Percentiles rank a stretch among this genome's conserved stretches.
These are phyloP conservation scores for Shiraia sp. DNA, from an alignment of 2,329 filamentous ascomycete genomes.

Conservation along the genomic window DNA sequence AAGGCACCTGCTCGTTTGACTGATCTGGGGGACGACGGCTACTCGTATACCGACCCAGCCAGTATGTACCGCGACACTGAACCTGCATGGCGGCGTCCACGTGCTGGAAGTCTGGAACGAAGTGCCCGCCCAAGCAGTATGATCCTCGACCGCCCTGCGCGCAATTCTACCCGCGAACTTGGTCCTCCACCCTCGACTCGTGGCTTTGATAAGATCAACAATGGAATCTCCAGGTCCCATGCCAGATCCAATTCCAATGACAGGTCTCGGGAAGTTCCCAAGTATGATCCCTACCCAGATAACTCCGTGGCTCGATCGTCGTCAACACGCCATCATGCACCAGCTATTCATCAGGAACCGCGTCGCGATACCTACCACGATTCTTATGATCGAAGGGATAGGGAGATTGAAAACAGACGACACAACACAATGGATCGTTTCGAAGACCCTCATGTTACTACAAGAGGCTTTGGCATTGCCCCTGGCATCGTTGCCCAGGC, in stretches of 20 bases:
- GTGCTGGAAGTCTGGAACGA: conserved; percentile 52
- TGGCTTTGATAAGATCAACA: conserved; percentile 70
- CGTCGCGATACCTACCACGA: conserved; percentile 48
- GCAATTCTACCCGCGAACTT: conserved; percentile 42
- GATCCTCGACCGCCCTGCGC: conserved; percentile 44
- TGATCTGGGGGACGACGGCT: conserved; percentile 49
- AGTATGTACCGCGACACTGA: conserved; percentile 57
- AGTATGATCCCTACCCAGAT: conserved; percentile 47
- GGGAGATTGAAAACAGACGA: conserved; percentile 45
- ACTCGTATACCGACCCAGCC: conserved; percentile 55
- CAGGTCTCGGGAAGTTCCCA: conserved; percentile 33
- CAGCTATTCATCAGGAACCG: conserved; percentile 53
- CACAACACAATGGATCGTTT: conserved; percentile 36
- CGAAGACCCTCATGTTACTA: conserved; percentile 50
- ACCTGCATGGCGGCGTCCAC: conserved; percentile 51
- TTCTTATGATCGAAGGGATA: conserved; percentile 50
- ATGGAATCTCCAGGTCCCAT: conserved; percentile 23
- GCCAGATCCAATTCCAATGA: conserved; percentile 39
- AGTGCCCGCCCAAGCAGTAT: conserved; percentile 51
- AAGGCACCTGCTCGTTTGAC: conserved; percentile 29
- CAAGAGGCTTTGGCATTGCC: conserved; percentile 54
- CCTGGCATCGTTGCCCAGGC: conserved; percentile 18
- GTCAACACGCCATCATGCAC: conserved; percentile 47
- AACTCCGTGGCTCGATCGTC: conserved; percentile 30
- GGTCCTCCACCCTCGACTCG: conserved; percentile 69